A percentile compares a stretch with the other conserved stretches of the same genome.
phyloP scores from a whole-genome alignment of 306 rosid species.

The Sicyos baderoa region DNA sequence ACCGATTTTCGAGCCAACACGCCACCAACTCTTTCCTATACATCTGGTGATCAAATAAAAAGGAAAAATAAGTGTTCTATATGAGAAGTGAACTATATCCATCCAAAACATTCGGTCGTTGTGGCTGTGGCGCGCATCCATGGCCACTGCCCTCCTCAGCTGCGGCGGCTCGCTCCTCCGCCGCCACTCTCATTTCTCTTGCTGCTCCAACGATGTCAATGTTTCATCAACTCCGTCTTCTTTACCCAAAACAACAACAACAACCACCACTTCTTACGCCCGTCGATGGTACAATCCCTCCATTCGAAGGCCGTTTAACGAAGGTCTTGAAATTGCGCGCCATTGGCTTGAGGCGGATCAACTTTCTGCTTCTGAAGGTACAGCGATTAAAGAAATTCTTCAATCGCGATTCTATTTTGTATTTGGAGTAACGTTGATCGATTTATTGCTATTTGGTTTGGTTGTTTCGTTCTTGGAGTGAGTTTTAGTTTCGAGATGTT shows the following conservation, averaged over 20 bases:
- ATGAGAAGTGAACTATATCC: background rate
- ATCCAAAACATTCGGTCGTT: background rate
- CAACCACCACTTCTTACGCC: slow-evolving; percentile 17
- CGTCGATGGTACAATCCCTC: slow-evolving; percentile 38
- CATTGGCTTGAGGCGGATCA: slow-evolving; percentile 57
- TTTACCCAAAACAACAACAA: slow-evolving; percentile 20
- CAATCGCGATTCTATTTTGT: background rate
- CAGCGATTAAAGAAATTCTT: background rate
- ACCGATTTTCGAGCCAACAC: no score
- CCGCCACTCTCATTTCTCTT: slow-evolving; percentile 14
- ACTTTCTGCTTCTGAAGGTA: slow-evolving; percentile 44
- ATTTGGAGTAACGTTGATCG: background rate
- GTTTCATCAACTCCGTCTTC: slow-evolving; percentile 26
- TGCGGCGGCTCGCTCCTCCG: background rate
- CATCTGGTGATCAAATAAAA: no score
- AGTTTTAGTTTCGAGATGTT: background rate
- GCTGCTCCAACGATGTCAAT: slow-evolving; percentile 21
- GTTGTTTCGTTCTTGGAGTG: background rate
- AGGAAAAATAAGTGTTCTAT: background rate
- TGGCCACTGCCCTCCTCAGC: slow-evolving; percentile 11
- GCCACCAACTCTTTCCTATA: no score
- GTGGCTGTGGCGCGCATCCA: slow-evolving; percentile 15
- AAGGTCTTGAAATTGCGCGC: slow-evolving; percentile 36
- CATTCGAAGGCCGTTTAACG: slow-evolving; percentile 19
- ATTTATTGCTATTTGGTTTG: background rate